A percentile compares a stretch with the other conserved stretches of the same genome.
Evolutionary conservation across 169 alveolate genomes (phyloP).

Genomic region (Eimeria sp.): DNA sequence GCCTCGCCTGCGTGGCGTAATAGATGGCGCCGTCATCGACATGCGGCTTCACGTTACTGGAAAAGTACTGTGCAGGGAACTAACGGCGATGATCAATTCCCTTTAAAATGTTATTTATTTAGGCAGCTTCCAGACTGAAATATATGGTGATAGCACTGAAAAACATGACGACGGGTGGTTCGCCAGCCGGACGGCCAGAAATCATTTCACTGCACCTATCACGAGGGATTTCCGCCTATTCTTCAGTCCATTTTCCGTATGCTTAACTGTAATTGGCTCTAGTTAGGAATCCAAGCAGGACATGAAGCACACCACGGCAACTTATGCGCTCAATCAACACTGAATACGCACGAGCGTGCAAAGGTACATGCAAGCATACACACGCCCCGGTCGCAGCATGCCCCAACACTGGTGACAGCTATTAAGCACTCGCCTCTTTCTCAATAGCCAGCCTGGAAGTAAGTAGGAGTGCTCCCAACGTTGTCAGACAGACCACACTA

Average conservation of each 20-base stretch:
- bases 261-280: too few relatives aligned
- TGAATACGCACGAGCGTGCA: neutral
- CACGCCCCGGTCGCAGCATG: too few relatives aligned
- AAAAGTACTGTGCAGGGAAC: neutral
- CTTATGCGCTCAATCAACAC: too few relatives aligned
- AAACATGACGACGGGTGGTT: neutral
- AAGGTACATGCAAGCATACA: too few relatives aligned
- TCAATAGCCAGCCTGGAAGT: too few relatives aligned
- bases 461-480: too few relatives aligned
- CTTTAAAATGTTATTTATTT: neutral
- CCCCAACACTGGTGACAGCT: too few relatives aligned
- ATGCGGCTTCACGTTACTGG: too few relatives aligned
- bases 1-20: conserved; percentile 39
- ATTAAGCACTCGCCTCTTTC: too few relatives aligned
- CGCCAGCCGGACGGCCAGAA: neutral
- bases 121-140: neutral
- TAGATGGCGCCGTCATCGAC: neutral
- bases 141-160: neutral
- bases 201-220: neutral
- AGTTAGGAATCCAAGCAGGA: neutral
- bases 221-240: neutral
- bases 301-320: neutral
- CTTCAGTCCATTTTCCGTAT: neutral
- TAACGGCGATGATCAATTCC: neutral
- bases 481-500: too few relatives aligned